Conservation (phyloP, 768 basidiomycete genomes). For the Cystofilobasidium macerans region DNA sequence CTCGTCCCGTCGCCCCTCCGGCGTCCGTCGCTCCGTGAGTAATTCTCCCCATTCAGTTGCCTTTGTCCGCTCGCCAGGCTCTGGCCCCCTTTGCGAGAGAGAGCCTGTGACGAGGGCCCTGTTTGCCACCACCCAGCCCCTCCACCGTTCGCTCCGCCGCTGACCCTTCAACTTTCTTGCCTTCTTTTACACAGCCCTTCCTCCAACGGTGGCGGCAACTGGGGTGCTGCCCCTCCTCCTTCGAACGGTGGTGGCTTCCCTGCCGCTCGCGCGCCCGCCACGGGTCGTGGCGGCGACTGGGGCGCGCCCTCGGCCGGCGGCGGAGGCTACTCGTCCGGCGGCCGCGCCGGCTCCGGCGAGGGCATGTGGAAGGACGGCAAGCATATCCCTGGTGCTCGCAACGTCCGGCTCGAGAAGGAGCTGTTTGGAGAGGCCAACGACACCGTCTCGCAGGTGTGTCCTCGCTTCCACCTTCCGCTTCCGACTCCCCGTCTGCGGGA, state of each 20-base stretch:
- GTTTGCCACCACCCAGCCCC: neutral
- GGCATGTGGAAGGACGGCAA: constrained; percentile 69
- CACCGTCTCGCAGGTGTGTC: constrained; percentile 35
- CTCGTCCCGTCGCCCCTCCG: constrained; percentile 29
- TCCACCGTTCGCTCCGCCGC: neutral
- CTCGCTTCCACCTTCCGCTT: neutral
- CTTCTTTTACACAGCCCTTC: neutral
- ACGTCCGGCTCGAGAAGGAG: constrained; percentile 84
- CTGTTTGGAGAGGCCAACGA: constrained; percentile 83
- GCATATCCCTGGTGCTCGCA: constrained; percentile 72
- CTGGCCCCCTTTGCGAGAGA: no score
- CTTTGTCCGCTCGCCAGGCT: neutral
- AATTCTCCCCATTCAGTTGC: constrained; percentile 4
- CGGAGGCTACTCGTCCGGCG: constrained; percentile 33
- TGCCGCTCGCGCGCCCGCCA: constrained; percentile 28
- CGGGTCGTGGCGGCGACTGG: constrained; percentile 27
- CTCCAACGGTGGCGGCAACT: constrained; percentile 23
- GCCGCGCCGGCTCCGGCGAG: constrained; percentile 46
- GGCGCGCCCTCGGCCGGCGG: constrained; percentile 11
- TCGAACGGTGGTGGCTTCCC: constrained; percentile 34
- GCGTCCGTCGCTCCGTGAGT: constrained; percentile 27
- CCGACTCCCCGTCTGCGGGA: no score
- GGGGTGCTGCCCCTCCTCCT: constrained; percentile 24
- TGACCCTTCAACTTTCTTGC: neutral
- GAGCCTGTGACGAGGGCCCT: no score